A percentile compares a stretch with the other conserved stretches of the same genome.
phyloP scores from a whole-genome alignment of 495 filamentous ascomycete genomes.

The Penicillium angulare region DNA sequence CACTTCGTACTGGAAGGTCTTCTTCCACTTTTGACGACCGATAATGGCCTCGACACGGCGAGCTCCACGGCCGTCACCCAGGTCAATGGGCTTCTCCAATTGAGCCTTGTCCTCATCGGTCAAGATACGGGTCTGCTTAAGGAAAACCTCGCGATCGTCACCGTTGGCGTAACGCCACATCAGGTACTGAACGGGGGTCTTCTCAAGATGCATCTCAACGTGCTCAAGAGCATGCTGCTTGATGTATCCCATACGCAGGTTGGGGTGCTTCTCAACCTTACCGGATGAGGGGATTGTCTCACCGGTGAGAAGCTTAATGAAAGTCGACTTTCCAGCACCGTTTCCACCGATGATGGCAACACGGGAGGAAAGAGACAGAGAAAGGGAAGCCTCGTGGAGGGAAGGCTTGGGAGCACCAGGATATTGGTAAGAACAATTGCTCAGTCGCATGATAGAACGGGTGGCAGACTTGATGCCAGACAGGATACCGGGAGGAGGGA shows the following conservation, averaged over 20 bases:
- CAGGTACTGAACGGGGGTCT: conserved; percentile 97
- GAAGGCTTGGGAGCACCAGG: conserved; percentile 83
- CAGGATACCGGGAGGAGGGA: conserved; percentile 91
- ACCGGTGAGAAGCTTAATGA: conserved; percentile 98
- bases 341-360: conserved; percentile 96
- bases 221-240: conserved; percentile 99
- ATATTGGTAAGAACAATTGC: conserved; percentile 85
- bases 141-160: conserved; percentile 91
- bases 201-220: conserved; percentile 99
- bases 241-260: conserved; percentile 98
- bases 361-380: conserved; percentile 84
- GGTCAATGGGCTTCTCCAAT: conserved; percentile 83
- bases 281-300: conserved; percentile 84
- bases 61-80: conserved; percentile 75
- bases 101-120: conserved; percentile 82
- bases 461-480: conserved; percentile 94
- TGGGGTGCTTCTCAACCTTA: conserved; percentile 97
- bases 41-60: conserved; percentile 85
- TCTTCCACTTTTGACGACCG: conserved; percentile 98
- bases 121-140: conserved; percentile 95
- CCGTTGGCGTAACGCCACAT: conserved; percentile 98
- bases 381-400: conserved; percentile 79
- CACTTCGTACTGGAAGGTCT: conserved; percentile 97
- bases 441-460: conserved; percentile 93
- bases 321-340: conserved; percentile 96